These are phyloP conservation scores for Penicillium expansum DNA, from an alignment of 2,329 filamentous ascomycete genomes.

Conservation along the genomic window DNA sequence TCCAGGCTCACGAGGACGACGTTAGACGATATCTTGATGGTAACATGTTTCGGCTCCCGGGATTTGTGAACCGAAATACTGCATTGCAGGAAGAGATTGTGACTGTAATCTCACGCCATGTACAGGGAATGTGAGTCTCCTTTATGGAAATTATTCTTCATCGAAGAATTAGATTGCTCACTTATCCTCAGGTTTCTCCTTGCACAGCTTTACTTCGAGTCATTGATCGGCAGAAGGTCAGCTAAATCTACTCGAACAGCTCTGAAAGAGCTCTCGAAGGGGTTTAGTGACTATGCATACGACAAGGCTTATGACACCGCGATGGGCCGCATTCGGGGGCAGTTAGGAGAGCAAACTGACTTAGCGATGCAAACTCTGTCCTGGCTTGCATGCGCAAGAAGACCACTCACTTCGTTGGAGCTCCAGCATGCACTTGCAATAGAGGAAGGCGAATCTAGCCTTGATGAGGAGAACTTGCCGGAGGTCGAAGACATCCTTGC, in stretches of 20 bases:
- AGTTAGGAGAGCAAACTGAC: slow-evolving; percentile 30
- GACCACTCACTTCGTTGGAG: slow-evolving; percentile 35
- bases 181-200: slow-evolving; percentile 26
- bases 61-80: slow-evolving; percentile 11
- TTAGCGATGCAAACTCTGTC: slow-evolving; percentile 42
- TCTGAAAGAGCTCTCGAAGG: slow-evolving; percentile 32
- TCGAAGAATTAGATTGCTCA: not conserved
- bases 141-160: not conserved
- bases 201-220: slow-evolving; percentile 24
- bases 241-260: slow-evolving; percentile 33
- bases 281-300: slow-evolving; percentile 28
- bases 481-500: slow-evolving; percentile 24
- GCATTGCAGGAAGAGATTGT: slow-evolving; percentile 24
- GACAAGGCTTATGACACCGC: slow-evolving; percentile 43
- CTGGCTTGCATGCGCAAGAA: slow-evolving; percentile 44
- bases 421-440: slow-evolving; percentile 47
- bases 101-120: slow-evolving; percentile 21
- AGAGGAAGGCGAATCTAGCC: slow-evolving; percentile 19
- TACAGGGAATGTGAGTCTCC: slow-evolving; percentile 37
- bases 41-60: slow-evolving; percentile 20
- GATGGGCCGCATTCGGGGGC: slow-evolving; percentile 45
- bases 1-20: slow-evolving; percentile 36
- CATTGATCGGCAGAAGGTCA: slow-evolving; percentile 14
- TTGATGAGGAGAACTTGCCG: slow-evolving; percentile 40
- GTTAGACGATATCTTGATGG: slow-evolving; percentile 30